Evolutionary conservation across 805 yeast species (phyloP).

Genomic region (Kodamaea restingae): DNA sequence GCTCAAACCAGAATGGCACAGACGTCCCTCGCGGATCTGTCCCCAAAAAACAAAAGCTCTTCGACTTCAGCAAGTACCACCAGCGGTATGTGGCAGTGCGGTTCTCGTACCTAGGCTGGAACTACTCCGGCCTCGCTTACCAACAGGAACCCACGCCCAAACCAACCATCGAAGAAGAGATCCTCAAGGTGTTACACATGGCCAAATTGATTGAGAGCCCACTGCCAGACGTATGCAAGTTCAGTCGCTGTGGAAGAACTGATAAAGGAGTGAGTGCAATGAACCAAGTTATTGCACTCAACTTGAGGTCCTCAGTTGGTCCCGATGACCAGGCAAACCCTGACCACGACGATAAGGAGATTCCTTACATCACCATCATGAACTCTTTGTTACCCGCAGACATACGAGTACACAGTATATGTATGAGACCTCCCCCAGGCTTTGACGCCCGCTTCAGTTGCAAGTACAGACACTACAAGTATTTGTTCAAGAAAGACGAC

Average conservation of each 20-base stretch:
- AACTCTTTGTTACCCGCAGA: slow-evolving; percentile 79
- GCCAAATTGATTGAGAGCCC: slow-evolving; percentile 61
- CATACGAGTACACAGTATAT: slow-evolving; percentile 75
- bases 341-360: slow-evolving; percentile 58
- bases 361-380: slow-evolving; percentile 70
- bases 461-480: slow-evolving; percentile 77
- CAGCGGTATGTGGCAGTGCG: slow-evolving; percentile 72
- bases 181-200: slow-evolving; percentile 65
- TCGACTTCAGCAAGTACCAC: slow-evolving; percentile 62
- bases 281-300: slow-evolving; percentile 85
- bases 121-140: slow-evolving; percentile 83
- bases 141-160: slow-evolving; percentile 73
- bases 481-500: slow-evolving; percentile 55
- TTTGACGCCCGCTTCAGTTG: slow-evolving; percentile 96
- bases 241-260: slow-evolving; percentile 92
- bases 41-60: slow-evolving; percentile 34
- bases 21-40: too few species aligned
- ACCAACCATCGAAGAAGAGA: slow-evolving; percentile 81
- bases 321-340: slow-evolving; percentile 59
- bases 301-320: slow-evolving; percentile 64
- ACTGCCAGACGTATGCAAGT: slow-evolving; percentile 60
- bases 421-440: slow-evolving; percentile 73
- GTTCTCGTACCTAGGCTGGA: slow-evolving; percentile 92
- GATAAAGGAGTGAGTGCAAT: slow-evolving; percentile 97
- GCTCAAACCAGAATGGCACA: too few species aligned